Evolutionary conservation across 768 basidiomycete genomes (phyloP).

Genomic region (Suillus weaverae): DNA sequence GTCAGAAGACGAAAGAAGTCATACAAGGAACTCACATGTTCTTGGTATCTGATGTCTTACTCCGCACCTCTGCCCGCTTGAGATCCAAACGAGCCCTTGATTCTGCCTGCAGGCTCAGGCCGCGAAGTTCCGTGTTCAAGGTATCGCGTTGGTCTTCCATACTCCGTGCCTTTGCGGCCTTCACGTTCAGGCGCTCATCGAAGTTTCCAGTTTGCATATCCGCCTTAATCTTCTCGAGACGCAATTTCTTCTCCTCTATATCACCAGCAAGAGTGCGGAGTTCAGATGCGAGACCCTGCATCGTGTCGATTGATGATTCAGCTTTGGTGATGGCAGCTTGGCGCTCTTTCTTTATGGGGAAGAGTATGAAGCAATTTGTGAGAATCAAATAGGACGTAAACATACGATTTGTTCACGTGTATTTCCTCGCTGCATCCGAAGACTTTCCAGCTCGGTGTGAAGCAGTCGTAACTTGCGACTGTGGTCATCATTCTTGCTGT

Average conservation of each 20-base stretch:
- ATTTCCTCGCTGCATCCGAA: conserved; percentile 52
- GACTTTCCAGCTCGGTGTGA: conserved; percentile 51
- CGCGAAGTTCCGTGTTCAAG: conserved; percentile 68
- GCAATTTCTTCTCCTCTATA: conserved; percentile 65
- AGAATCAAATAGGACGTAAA: conserved; percentile 6
- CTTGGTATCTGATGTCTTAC: conserved; percentile 64
- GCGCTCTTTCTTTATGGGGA: conserved; percentile 42
- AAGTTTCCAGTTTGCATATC: conserved; percentile 63
- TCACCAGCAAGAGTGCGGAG: conserved; percentile 56
- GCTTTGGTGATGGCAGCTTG: conserved; percentile 51
- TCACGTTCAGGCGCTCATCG: conserved; percentile 61
- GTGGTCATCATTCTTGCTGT: conserved; percentile 62
- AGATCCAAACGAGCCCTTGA: conserved; percentile 76
- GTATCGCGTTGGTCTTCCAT: conserved; percentile 71
- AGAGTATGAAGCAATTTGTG: conserved; percentile 1
- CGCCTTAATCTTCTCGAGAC: conserved; percentile 57
- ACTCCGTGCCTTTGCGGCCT: conserved; percentile 48
- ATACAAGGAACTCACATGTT: conserved; percentile 52
- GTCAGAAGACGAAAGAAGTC: neutral
- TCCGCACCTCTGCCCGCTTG: conserved; percentile 65
- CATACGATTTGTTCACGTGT: conserved; percentile 61
- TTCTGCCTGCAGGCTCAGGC: conserved; percentile 77
- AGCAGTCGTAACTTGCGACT: conserved; percentile 57
- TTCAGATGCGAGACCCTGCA: conserved; percentile 53
- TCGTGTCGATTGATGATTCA: conserved; percentile 57